Evolutionary conservation across 345 rosid species (phyloP).

Genomic region (Erodium maritimum): DNA sequence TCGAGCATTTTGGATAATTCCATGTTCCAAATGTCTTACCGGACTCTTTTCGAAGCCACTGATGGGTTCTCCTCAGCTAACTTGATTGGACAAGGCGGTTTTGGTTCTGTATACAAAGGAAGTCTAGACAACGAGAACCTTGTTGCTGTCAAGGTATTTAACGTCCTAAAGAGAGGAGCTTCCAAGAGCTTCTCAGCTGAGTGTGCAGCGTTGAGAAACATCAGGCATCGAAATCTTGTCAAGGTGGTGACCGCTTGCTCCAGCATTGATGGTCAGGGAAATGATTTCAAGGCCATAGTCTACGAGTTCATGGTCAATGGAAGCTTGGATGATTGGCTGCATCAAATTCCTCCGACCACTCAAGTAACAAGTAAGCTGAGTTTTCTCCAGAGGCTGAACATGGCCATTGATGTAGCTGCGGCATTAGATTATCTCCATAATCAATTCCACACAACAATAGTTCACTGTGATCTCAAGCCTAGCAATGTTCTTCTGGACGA

Average conservation of each 20-base stretch:
- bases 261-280: slow-evolving; percentile 6
- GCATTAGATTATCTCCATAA: slow-evolving; percentile 14
- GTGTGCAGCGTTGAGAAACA: slow-evolving; percentile 13
- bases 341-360: neutral
- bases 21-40: slow-evolving; percentile 6
- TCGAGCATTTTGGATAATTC: neutral
- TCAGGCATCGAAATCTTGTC: slow-evolving; percentile 14
- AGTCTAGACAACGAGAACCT: neutral
- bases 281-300: slow-evolving; percentile 17
- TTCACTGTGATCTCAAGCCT: slow-evolving; percentile 17
- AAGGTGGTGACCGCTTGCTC: slow-evolving; percentile 15
- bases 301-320: slow-evolving; percentile 19
- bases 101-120: slow-evolving; percentile 11
- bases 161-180: slow-evolving; percentile 8
- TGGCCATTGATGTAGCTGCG: slow-evolving; percentile 10
- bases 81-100: slow-evolving; percentile 14
- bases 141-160: slow-evolving; percentile 17
- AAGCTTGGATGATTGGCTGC: slow-evolving; percentile 14
- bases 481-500: slow-evolving; percentile 16
- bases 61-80: slow-evolving; percentile 12
- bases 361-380: neutral
- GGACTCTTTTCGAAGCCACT: slow-evolving; percentile 9
- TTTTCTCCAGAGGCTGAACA: slow-evolving; percentile 1
- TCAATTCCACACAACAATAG: neutral
- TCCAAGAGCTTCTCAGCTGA: slow-evolving; percentile 12